These are phyloP conservation scores for Prunus persica DNA, from an alignment of 306 rosid genomes.

Conservation along the genomic window DNA sequence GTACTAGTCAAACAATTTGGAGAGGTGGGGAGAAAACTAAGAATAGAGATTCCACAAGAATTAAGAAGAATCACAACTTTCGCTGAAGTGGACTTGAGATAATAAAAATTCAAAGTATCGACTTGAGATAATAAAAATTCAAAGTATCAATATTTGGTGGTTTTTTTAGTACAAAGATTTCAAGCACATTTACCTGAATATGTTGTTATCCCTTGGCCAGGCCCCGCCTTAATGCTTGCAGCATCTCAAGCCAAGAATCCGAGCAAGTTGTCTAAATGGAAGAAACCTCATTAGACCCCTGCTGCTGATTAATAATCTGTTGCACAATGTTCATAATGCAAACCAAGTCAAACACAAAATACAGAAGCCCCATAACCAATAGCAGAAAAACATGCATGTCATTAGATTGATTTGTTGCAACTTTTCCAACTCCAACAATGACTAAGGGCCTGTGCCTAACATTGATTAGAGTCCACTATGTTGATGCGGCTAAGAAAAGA, in stretches of 20 bases:
- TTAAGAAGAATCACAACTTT: slow-evolving; percentile 2
- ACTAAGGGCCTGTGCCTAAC: neutral
- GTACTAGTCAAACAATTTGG: neutral
- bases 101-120: slow-evolving; percentile 12
- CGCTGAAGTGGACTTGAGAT: slow-evolving; percentile 1
- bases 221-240: neutral
- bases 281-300: neutral
- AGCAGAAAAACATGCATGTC: neutral
- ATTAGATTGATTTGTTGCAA: neutral
- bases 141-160: slow-evolving; percentile 1
- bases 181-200: neutral
- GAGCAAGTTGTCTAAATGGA: slow-evolving; percentile 13
- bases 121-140: slow-evolving; percentile 12
- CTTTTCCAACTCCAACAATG: neutral
- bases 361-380: neutral
- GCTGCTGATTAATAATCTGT: slow-evolving; percentile 6
- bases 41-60: neutral
- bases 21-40: neutral
- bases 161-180: neutral
- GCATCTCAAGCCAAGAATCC: slow-evolving; percentile 23
- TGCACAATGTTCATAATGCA: neutral
- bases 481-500: neutral
- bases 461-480: neutral
- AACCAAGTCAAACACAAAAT: neutral
- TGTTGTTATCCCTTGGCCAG: neutral